Conservation (phyloP, 768 basidiomycete genomes). For the Tylopilus intermedius region DNA sequence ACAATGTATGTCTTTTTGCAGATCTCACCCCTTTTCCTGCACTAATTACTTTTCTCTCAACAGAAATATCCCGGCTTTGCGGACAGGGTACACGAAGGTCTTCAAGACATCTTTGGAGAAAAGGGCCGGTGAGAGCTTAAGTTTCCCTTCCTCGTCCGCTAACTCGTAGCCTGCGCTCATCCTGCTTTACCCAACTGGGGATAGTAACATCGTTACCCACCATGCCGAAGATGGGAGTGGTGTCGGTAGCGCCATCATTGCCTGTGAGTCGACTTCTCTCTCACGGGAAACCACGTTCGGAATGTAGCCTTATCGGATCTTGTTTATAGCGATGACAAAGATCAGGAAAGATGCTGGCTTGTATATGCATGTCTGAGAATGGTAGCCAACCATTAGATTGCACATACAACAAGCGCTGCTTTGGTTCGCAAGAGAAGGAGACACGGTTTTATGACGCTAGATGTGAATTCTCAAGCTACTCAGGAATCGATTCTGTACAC, state of each 20-base stretch:
- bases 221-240: constrained; percentile 61
- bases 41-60: not conserved
- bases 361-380: constrained; percentile 44
- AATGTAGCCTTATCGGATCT: constrained; percentile 1
- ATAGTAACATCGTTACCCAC: constrained; percentile 31
- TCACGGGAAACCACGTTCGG: not conserved
- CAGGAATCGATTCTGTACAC: constrained; percentile 13
- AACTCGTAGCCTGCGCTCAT: constrained; percentile 19
- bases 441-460: not conserved
- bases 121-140: constrained; percentile 69
- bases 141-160: not conserved
- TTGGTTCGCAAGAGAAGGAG: not conserved
- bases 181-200: constrained; percentile 54
- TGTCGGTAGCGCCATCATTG: constrained; percentile 95
- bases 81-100: constrained; percentile 86
- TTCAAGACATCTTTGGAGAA: constrained; percentile 93
- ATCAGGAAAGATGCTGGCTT: constrained; percentile 63
- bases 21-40: not conserved
- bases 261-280: constrained; percentile 42
- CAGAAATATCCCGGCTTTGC: constrained; percentile 98
- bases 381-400: not conserved
- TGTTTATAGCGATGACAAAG: constrained; percentile 79
- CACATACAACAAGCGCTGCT: not conserved
- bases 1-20: constrained; percentile 59
- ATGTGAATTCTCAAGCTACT: not conserved